Base-by-base conservation (phyloP, 2,329 filamentous ascomycete genomes). In the Cordyceps militaris region DNA sequence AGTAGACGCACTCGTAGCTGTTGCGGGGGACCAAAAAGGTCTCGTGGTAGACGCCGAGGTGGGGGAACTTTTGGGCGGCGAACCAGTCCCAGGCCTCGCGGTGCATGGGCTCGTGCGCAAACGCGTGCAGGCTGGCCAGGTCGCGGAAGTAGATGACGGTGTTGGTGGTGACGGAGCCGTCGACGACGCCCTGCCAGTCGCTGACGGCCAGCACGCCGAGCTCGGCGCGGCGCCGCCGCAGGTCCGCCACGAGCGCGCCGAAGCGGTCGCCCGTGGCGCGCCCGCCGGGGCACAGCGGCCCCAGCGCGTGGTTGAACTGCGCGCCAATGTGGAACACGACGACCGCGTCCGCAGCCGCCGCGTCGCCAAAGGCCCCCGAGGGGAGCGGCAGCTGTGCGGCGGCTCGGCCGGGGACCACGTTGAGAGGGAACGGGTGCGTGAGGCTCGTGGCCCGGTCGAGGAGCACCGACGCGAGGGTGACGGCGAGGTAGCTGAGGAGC, bases 41-140 rank as follows among this genome's bases (percentile, higher is more conserved):
- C 72, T 84, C 81, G 64, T 85, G 81, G 60, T 72, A 83, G 61
- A 83, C 77, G 5, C 74, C 73, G 24, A 83, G 63, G 60, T 80
- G 71, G 26, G 64, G 62, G 42, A 69, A 60, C 26, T 72, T 63
- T 46, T 64, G 66, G 52, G 64, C 66, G 56, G 73, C 71, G 66
- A 75, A 80, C 75, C 76, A 82, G 48, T 77, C 73, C 79, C 78
- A 80, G 0, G 67, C 75, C 38, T 72, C 66, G 13, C 75, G 72
- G 63, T 84, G 82, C 9, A 76, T 57, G 7, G 70, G 64, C 47
- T 72, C 73, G 53, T 81, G 76, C 1, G 81, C 80, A 61, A 81
- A 84, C 16, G 66, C 67, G 64, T 83, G 75, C 16, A 84, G 64
- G 14, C 74, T 73, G 42, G 77, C 77, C 16, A 77, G 58, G 56